phyloP scores from a whole-genome alignment of 2,329 filamentous ascomycete genomes.

The Pyrenochaeta sp. region DNA sequence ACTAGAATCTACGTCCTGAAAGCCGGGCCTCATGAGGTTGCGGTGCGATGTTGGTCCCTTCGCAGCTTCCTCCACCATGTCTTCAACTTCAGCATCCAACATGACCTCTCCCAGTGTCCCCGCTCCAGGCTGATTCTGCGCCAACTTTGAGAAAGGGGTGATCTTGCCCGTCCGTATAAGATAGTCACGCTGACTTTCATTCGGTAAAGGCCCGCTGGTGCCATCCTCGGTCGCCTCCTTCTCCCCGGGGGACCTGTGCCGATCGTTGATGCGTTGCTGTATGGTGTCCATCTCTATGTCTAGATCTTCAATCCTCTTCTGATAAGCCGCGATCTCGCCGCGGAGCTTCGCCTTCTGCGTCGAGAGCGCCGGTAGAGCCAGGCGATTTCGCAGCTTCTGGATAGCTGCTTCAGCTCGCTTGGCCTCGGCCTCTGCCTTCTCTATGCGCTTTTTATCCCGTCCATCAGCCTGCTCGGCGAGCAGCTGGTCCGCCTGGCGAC shows the following conservation, averaged over 20 bases:
- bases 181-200: slow-evolving; percentile 86
- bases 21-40: slow-evolving; percentile 59
- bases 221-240: slow-evolving; percentile 53
- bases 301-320: slow-evolving; percentile 70
- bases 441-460: slow-evolving; percentile 69
- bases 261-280: slow-evolving; percentile 78
- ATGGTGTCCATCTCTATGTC: slow-evolving; percentile 82
- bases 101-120: slow-evolving; percentile 80
- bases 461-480: slow-evolving; percentile 70
- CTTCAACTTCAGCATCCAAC: slow-evolving; percentile 81
- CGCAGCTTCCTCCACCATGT: slow-evolving; percentile 56
- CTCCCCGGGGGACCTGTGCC: slow-evolving; percentile 66
- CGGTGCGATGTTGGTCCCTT: slow-evolving; percentile 56
- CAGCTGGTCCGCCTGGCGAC: slow-evolving; percentile 68
- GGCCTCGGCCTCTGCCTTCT: slow-evolving; percentile 61
- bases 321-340: slow-evolving; percentile 71
- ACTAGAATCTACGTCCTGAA: slow-evolving; percentile 44
- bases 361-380: slow-evolving; percentile 63
- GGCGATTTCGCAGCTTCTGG: slow-evolving; percentile 64
- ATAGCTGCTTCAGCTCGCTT: slow-evolving; percentile 73
- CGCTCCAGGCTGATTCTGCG: slow-evolving; percentile 68
- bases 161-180: slow-evolving; percentile 97
- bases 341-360: slow-evolving; percentile 67
- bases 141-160: slow-evolving; percentile 88
- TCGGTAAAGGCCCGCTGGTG: slow-evolving; percentile 71